A percentile compares a stretch with the other conserved stretches of the same genome.
These are phyloP conservation scores for Isabelozyma rhagii DNA, from an alignment of 805 yeast genomes.

Conservation along the genomic window DNA sequence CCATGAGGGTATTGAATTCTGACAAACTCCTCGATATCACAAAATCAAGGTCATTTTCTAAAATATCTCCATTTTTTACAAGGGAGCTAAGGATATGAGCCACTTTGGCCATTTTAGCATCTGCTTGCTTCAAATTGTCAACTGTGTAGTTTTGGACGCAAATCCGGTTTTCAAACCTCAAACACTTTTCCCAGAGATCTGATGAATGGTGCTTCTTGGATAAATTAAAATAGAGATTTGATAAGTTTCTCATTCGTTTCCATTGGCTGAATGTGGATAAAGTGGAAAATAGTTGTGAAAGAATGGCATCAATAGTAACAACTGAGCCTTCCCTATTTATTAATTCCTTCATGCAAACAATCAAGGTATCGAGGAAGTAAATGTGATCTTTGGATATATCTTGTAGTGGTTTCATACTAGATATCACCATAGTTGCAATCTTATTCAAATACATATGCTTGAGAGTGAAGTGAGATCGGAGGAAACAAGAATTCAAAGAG, in stretches of 20 bases:
- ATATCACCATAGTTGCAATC: background rate
- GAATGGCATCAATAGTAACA: background rate
- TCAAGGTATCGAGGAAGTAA: conserved; percentile 3
- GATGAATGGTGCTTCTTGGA: conserved; percentile 19
- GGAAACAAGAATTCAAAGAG: background rate
- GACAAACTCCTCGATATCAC: conserved; percentile 1
- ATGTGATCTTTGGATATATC: conserved; percentile 2
- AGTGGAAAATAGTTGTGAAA: conserved; percentile 7
- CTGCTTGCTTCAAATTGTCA: conserved; percentile 2
- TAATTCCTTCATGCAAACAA: conserved; percentile 1
- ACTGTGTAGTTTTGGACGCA: conserved; percentile 4
- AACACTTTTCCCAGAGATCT: conserved; percentile 14
- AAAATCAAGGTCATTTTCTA: background rate
- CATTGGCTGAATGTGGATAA: conserved; percentile 21
- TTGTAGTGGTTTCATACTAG: background rate
- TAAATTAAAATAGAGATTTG: conserved; percentile 43
- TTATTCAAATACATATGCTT: background rate
- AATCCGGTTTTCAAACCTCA: conserved; percentile 28
- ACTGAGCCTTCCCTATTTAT: background rate
- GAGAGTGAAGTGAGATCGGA: background rate
- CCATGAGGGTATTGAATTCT: conserved; percentile 1
- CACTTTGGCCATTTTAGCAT: conserved; percentile 1
- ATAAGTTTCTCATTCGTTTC: conserved; percentile 44
- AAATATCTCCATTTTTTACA: background rate
- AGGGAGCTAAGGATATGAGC: conserved; percentile 2